Evolutionary conservation across 495 filamentous ascomycete species (phyloP).

Genomic region (Lasiosphaeria miniovina): DNA sequence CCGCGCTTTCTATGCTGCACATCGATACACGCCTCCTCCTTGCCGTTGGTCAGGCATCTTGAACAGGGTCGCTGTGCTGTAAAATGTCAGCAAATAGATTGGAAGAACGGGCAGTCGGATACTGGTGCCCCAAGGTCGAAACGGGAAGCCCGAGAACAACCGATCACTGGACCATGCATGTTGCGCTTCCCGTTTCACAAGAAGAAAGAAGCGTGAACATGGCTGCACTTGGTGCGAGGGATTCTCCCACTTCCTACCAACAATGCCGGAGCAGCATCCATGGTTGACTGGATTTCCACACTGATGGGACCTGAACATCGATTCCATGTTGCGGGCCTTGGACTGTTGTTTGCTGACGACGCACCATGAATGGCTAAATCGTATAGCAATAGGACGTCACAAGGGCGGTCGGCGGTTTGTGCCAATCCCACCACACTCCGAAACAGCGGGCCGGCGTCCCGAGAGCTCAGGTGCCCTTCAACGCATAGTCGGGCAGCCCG

Average conservation of each 20-base stretch:
- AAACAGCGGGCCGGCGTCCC: constrained; percentile 32
- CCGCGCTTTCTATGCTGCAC: constrained; percentile 97
- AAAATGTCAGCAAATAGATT: constrained; percentile 21
- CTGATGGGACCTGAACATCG: not conserved
- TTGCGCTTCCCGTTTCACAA: too few species aligned
- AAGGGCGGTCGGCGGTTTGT: constrained; percentile 14
- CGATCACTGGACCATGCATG: too few species aligned
- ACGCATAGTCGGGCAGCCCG: constrained; percentile 23
- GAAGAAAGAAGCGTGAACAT: too few species aligned
- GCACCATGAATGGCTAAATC: constrained; percentile 22
- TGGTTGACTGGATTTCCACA: not conserved
- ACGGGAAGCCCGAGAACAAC: too few species aligned
- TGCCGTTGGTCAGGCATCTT: constrained; percentile 58
- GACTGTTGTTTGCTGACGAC: constrained; percentile 5
- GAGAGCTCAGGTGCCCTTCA: constrained; percentile 16
- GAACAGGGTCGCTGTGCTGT: constrained; percentile 62
- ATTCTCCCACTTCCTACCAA: too few species aligned
- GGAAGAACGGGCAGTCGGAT: not conserved
- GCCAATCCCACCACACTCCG: constrained; percentile 21
- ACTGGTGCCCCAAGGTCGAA: not conserved
- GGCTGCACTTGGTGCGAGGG: too few species aligned
- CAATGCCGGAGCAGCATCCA: too few species aligned
- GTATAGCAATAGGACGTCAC: constrained; percentile 5
- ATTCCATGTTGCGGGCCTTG: not conserved
- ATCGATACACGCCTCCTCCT: constrained; percentile 85